phyloP scores from a whole-genome alignment of 2,329 filamentous ascomycete species.

The Botrytis deweyae region DNA sequence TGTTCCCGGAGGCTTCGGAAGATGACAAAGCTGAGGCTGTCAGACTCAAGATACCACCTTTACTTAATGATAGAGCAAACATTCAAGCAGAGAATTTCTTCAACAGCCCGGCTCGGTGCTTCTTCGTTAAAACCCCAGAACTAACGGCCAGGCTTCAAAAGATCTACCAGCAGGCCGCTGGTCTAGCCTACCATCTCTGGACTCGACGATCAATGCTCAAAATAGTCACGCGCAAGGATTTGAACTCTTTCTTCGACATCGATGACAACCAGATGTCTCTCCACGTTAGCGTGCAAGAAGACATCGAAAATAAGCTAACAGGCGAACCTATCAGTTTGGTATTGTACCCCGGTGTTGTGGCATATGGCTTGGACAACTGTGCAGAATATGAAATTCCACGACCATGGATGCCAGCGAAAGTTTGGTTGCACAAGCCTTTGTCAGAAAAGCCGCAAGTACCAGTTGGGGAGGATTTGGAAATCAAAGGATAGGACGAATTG shows the following conservation, averaged over 20 bases:
- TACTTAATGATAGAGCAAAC: not conserved
- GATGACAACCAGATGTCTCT: constrained; percentile 16
- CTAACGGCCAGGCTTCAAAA: not conserved
- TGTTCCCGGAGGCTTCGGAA: not conserved
- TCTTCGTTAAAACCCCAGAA: not conserved
- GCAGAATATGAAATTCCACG: constrained; percentile 25
- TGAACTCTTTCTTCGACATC: constrained; percentile 15
- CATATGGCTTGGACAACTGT: constrained; percentile 25
- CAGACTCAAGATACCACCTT: constrained; percentile 9
- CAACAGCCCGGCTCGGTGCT: constrained; percentile 18
- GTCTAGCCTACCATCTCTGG: constrained; percentile 25
- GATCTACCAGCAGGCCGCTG: constrained; percentile 23
- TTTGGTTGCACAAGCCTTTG: constrained; percentile 23
- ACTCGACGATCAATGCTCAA: constrained; percentile 22
- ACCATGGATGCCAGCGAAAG: constrained; percentile 25
- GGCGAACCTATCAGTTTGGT: constrained; percentile 24
- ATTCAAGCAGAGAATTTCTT: constrained; percentile 17
- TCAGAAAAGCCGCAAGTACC: too few species aligned
- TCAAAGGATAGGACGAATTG: not conserved
- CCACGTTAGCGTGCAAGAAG: constrained; percentile 22
- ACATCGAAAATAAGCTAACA: constrained; percentile 24
- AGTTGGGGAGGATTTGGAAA: not conserved
- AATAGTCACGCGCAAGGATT: constrained; percentile 19
- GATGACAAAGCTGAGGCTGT: constrained; percentile 11
- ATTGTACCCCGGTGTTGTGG: constrained; percentile 24